Conservation (phyloP, 2,329 filamentous ascomycete genomes). For the Stachybotrys chlorohalonatus region DNA sequence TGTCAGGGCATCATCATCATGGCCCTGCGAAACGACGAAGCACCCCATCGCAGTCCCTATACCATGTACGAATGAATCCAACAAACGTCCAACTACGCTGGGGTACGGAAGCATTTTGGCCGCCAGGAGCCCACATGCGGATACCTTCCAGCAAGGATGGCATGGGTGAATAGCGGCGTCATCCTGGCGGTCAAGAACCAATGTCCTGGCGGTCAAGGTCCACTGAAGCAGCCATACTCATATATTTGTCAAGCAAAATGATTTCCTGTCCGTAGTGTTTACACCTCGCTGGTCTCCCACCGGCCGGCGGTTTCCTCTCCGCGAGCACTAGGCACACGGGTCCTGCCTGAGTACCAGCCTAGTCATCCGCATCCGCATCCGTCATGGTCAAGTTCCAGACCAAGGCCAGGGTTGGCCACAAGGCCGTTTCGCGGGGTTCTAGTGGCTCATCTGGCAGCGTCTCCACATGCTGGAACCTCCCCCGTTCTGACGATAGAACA, state of each 20-base stretch:
- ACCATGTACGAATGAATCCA: too few species aligned
- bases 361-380: not conserved
- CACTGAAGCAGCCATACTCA: not conserved
- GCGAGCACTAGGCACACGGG: not conserved
- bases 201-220: not conserved
- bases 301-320: not conserved
- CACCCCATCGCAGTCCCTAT: too few species aligned
- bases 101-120: not conserved
- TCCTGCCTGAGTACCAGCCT: not conserved
- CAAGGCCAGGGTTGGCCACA: conserved; percentile 11
- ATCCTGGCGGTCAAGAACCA: not conserved
- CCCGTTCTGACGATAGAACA: not conserved
- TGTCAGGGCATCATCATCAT: too few species aligned
- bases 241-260: not conserved
- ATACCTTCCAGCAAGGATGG: not conserved
- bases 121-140: not conserved
- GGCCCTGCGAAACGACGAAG: too few species aligned
- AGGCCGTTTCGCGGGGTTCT: conserved; percentile 17
- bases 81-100: too few species aligned
- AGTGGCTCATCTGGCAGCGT: conserved; percentile 13
- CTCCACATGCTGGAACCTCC: not conserved
- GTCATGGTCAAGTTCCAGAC: not conserved
- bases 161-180: not conserved
- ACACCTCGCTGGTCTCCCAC: not conserved
- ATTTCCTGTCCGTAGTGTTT: not conserved